Evolutionary conservation across 2,329 filamentous ascomycete genomes (phyloP).

Genomic region (Scedosporium aurantiacum): DNA sequence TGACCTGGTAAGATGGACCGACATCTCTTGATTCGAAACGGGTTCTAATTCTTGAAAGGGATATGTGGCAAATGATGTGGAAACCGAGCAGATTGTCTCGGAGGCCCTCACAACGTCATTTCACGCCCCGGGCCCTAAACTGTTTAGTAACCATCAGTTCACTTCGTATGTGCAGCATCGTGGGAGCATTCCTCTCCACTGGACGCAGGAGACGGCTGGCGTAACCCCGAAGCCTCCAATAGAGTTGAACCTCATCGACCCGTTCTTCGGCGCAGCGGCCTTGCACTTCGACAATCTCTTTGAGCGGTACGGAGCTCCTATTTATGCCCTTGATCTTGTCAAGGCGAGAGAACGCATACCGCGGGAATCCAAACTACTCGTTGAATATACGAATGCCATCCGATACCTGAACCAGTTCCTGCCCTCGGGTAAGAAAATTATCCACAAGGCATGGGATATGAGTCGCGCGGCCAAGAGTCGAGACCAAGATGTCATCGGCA

Average conservation of each 20-base stretch:
- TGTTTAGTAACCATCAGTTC: constrained; percentile 82
- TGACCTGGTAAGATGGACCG: constrained; percentile 44
- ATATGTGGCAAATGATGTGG: constrained; percentile 96
- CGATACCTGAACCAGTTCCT: constrained; percentile 92
- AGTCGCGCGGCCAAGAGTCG: constrained; percentile 84
- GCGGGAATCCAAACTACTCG: constrained; percentile 79
- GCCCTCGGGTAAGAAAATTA: constrained; percentile 71
- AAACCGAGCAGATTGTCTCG: constrained; percentile 96
- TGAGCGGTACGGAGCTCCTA: constrained; percentile 79
- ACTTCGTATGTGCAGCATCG: constrained; percentile 96
- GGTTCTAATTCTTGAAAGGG: constrained; percentile 34
- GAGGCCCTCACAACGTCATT: constrained; percentile 93
- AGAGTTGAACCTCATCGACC: constrained; percentile 87
- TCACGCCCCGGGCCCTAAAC: constrained; percentile 73
- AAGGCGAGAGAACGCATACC: constrained; percentile 81
- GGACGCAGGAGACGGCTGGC: constrained; percentile 92
- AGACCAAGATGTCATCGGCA: constrained; percentile 89
- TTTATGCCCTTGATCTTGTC: constrained; percentile 87
- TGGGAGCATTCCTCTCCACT: constrained; percentile 92
- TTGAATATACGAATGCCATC: constrained; percentile 79
- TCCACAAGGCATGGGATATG: constrained; percentile 97
- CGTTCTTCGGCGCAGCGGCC: constrained; percentile 87
- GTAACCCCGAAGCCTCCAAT: constrained; percentile 96
- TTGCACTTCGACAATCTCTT: constrained; percentile 94
- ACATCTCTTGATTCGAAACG: not conserved